These are phyloP conservation scores for Pichia deserticola DNA, from an alignment of 805 yeast genomes.

Conservation along the genomic window DNA sequence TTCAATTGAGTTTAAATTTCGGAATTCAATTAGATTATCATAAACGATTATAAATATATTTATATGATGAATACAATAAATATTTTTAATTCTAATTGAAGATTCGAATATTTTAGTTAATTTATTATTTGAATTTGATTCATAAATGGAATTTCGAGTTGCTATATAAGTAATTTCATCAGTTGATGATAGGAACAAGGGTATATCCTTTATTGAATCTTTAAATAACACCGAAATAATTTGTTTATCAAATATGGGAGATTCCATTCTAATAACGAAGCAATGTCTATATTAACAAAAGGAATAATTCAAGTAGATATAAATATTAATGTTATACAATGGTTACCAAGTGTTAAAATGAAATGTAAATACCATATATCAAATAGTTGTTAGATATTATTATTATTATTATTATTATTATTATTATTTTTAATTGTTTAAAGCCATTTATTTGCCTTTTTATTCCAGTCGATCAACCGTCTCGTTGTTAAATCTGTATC, in stretches of 20 bases:
- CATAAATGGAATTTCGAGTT: background rate
- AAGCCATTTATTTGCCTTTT: too few species aligned
- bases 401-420: too few species aligned
- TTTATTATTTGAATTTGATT: background rate
- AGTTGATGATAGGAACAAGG: background rate
- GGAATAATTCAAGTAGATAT: too few species aligned
- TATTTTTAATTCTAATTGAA: background rate
- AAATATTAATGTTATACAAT: too few species aligned
- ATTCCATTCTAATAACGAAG: background rate
- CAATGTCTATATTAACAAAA: too few species aligned
- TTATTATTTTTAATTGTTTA: too few species aligned
- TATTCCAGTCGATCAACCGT: too few species aligned
- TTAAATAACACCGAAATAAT: background rate
- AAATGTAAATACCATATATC: too few species aligned
- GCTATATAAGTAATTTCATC: conserved; percentile 2
- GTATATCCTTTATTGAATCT: background rate
- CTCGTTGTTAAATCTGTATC: too few species aligned
- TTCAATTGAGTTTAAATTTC: conserved; percentile 3
- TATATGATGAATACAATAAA: background rate
- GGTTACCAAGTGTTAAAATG: too few species aligned
- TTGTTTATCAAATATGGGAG: background rate
- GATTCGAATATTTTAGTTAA: background rate
- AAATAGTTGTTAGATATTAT: too few species aligned
- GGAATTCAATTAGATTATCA: conserved; percentile 2
- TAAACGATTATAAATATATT: conserved; percentile 1